Conservation (phyloP, 352 stramenopile genomes). For the Plasmopara halstedii region DNA sequence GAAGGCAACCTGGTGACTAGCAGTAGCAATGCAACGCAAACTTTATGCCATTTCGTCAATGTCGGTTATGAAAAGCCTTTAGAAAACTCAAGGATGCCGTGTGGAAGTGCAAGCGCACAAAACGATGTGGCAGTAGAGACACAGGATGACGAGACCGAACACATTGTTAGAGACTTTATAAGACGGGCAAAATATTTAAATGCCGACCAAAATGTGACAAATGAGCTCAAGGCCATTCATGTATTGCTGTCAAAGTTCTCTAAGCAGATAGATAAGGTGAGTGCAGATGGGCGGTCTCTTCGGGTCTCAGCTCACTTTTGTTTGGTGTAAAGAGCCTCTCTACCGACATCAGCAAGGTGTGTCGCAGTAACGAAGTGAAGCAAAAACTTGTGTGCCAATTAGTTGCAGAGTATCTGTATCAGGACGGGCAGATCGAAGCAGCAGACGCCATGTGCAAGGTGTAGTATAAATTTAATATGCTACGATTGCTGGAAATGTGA, state of each 20-base stretch:
- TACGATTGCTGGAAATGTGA: neutral
- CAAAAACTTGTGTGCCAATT: constrained; percentile 55
- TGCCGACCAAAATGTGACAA: constrained; percentile 59
- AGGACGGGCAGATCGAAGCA: constrained; percentile 67
- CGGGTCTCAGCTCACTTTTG: neutral
- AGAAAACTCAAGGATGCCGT: neutral
- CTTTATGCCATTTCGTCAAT: neutral
- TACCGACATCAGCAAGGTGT: constrained; percentile 62
- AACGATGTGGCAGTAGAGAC: constrained; percentile 28
- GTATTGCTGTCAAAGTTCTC: constrained; percentile 66
- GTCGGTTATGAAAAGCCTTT: neutral
- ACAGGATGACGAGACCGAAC: constrained; percentile 57
- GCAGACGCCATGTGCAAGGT: constrained; percentile 67
- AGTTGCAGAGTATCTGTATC: constrained; percentile 72
- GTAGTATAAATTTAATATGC: neutral
- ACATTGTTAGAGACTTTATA: constrained; percentile 60
- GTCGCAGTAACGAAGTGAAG: constrained; percentile 48
- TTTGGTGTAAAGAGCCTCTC: constrained; percentile 34
- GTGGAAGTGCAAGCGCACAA: constrained; percentile 11
- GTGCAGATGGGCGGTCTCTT: neutral
- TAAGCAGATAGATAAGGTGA: constrained; percentile 78
- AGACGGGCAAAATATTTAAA: constrained; percentile 55
- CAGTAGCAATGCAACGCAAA: constrained; percentile 5
- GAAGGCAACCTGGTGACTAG: constrained; percentile 3
- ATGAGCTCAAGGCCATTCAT: constrained; percentile 64